Conservation (phyloP, 768 basidiomycete genomes). For the Pleurotus eryngii region DNA sequence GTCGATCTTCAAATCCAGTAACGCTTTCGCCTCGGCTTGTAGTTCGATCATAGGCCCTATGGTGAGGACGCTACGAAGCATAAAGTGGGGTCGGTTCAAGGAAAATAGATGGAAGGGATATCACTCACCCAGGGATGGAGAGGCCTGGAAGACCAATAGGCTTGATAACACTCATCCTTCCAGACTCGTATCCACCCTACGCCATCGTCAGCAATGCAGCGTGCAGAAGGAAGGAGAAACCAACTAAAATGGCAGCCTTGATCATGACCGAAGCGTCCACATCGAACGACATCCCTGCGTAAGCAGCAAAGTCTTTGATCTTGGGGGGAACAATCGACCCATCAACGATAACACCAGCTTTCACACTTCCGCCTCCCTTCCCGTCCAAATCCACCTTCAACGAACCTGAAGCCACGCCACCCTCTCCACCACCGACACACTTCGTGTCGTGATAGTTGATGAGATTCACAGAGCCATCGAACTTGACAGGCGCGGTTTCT, state of each 20-base stretch:
- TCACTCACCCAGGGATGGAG: slow-evolving; percentile 28
- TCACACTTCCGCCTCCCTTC: slow-evolving; percentile 12
- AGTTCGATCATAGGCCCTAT: slow-evolving; percentile 38
- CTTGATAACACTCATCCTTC: slow-evolving; percentile 23
- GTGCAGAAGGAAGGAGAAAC: neutral
- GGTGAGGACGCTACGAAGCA: slow-evolving; percentile 28
- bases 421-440: neutral
- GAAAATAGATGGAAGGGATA: neutral
- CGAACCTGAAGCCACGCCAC: neutral
- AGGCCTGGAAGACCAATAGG: slow-evolving; percentile 26
- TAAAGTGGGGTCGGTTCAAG: too few species aligned
- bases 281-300: slow-evolving; percentile 21
- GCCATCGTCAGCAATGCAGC: neutral
- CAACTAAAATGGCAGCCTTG: slow-evolving; percentile 14
- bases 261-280: slow-evolving; percentile 17
- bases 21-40: slow-evolving; percentile 21
- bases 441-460: slow-evolving; percentile 14
- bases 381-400: slow-evolving; percentile 10
- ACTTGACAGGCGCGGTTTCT: slow-evolving; percentile 14
- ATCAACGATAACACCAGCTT: slow-evolving; percentile 25
- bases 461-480: slow-evolving; percentile 16
- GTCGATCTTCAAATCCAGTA: slow-evolving; percentile 29
- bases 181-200: slow-evolving; percentile 27
- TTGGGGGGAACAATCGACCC: slow-evolving; percentile 26
- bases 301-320: slow-evolving; percentile 22